A percentile compares a stretch with the other conserved stretches of the same genome.
These are phyloP conservation scores for Rhodocollybia butyracea DNA, from an alignment of 768 basidiomycete genomes.

Conservation along the genomic window DNA sequence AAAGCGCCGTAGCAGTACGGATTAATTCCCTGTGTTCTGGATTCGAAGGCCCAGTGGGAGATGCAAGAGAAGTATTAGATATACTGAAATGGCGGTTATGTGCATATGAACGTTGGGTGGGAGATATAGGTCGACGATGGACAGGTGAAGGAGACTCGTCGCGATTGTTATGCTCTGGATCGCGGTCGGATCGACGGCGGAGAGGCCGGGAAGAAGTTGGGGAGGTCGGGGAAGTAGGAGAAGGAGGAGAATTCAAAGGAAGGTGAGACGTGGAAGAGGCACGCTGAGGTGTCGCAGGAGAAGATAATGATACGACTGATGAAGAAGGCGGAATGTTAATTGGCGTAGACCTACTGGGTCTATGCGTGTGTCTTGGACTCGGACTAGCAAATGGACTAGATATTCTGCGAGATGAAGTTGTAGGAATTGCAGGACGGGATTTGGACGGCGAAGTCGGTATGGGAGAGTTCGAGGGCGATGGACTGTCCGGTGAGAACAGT, in stretches of 20 bases:
- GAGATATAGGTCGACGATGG: conserved; percentile 43
- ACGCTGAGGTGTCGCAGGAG: conserved; percentile 33
- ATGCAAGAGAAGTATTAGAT: conserved; percentile 58
- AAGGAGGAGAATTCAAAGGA: conserved; percentile 32
- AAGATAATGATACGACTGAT: conserved; percentile 9
- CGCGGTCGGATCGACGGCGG: conserved; percentile 36
- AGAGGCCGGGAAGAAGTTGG: conserved; percentile 20
- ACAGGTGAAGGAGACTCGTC: conserved; percentile 42
- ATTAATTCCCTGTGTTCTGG: conserved; percentile 67
- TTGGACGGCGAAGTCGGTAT: no score
- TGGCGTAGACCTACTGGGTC: conserved; percentile 28
- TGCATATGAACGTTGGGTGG: conserved; percentile 45
- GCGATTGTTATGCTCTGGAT: conserved; percentile 26
- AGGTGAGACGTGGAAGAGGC: conserved; percentile 50
- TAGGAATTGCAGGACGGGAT: conserved; percentile 45
- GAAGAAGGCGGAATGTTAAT: conserved; percentile 24
- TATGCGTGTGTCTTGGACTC: conserved; percentile 25
- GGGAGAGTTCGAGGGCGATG: conserved; percentile 52
- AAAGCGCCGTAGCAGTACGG: conserved; percentile 56
- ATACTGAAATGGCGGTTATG: conserved; percentile 57
- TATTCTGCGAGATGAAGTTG: conserved; percentile 44
- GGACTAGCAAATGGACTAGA: conserved; percentile 37
- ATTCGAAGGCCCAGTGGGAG: conserved; percentile 45
- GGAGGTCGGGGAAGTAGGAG: conserved; percentile 26
- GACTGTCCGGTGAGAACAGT: conserved; percentile 56